Percentiles rank a stretch among this genome's conserved stretches.
phyloP scores from a whole-genome alignment of 192 early-diverging fungal genomes.

The Coemansia sp. region DNA sequence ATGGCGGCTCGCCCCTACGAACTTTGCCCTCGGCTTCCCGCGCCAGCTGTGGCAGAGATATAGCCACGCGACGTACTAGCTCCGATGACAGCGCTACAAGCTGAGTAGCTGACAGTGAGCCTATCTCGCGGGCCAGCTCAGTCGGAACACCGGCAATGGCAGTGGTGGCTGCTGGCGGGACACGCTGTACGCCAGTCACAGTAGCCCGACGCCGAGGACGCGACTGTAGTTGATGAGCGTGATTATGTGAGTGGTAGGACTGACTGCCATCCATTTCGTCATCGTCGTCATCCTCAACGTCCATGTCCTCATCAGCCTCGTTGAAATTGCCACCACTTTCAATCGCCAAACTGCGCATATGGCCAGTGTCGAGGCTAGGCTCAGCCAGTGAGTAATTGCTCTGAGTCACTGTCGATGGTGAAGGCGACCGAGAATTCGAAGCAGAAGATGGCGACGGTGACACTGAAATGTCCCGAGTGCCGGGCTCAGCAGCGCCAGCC shows the following conservation, averaged over 20 bases:
- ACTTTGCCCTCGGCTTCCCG: conserved; percentile 25
- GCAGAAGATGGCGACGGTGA: conserved; percentile 44
- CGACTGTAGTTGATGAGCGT: not conserved
- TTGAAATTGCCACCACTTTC: not conserved
- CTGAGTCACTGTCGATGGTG: not conserved
- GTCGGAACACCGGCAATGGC: conserved; percentile 4
- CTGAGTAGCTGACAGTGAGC: conserved; percentile 43
- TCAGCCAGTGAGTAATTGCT: conserved; percentile 2
- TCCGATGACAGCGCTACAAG: conserved; percentile 54
- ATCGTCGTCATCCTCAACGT: conserved; percentile 17
- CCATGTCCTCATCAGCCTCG: conserved; percentile 20
- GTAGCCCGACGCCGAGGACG: conserved; percentile 50
- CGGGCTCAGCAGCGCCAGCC: conserved; percentile 29
- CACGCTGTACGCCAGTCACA: conserved; percentile 28
- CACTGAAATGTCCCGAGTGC: conserved; percentile 53
- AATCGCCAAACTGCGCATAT: not conserved
- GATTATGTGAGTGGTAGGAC: not conserved
- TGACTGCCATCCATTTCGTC: conserved; percentile 1
- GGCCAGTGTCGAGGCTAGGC: not conserved
- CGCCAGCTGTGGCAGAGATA: conserved; percentile 45
- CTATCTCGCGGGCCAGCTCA: conserved; percentile 27
- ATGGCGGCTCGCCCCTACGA: conserved; percentile 16
- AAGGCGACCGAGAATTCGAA: conserved; percentile 2
- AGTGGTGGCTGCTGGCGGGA: not conserved
- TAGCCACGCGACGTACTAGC: conserved; percentile 52